Evolutionary conservation across 768 basidiomycete genomes (phyloP).

Genomic region (Kwoniella sp.): DNA sequence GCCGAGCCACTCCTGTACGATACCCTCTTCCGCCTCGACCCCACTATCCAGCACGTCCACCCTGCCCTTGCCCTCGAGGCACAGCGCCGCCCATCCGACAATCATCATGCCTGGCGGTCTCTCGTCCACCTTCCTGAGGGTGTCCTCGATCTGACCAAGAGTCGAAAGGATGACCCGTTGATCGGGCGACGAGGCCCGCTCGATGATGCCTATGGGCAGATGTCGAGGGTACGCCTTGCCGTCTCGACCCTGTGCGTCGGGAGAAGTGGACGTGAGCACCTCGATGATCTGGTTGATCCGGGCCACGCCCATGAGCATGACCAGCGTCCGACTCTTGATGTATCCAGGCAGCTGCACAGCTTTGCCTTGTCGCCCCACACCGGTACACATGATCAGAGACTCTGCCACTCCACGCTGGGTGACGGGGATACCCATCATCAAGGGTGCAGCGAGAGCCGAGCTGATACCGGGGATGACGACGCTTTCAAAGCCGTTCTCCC

Average conservation of each 20-base stretch:
- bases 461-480: slow-evolving; percentile 83
- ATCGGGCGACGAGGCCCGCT: slow-evolving; percentile 89
- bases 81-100: slow-evolving; percentile 83
- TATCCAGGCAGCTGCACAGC: slow-evolving; percentile 82
- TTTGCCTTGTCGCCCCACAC: slow-evolving; percentile 81
- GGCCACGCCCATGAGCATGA: slow-evolving; percentile 94
- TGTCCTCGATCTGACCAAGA: slow-evolving; percentile 63
- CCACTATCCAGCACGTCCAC: slow-evolving; percentile 65
- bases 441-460: slow-evolving; percentile 83
- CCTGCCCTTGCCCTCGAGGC: slow-evolving; percentile 68
- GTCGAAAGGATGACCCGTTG: slow-evolving; percentile 80
- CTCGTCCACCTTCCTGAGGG: slow-evolving; percentile 72
- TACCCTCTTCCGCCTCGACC: slow-evolving; percentile 50
- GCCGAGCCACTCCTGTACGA: slow-evolving; percentile 63
- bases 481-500: slow-evolving; percentile 74
- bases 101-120: slow-evolving; percentile 94
- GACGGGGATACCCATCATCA: slow-evolving; percentile 84
- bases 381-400: slow-evolving; percentile 83
- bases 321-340: slow-evolving; percentile 70
- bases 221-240: slow-evolving; percentile 66
- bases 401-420: slow-evolving; percentile 95
- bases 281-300: slow-evolving; percentile 68
- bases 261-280: slow-evolving; percentile 56
- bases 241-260: slow-evolving; percentile 44
- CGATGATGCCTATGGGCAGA: slow-evolving; percentile 85